Evolutionary conservation across 2,329 filamentous ascomycete genomes (phyloP).

Genomic region (Fusarium annulatum): DNA sequence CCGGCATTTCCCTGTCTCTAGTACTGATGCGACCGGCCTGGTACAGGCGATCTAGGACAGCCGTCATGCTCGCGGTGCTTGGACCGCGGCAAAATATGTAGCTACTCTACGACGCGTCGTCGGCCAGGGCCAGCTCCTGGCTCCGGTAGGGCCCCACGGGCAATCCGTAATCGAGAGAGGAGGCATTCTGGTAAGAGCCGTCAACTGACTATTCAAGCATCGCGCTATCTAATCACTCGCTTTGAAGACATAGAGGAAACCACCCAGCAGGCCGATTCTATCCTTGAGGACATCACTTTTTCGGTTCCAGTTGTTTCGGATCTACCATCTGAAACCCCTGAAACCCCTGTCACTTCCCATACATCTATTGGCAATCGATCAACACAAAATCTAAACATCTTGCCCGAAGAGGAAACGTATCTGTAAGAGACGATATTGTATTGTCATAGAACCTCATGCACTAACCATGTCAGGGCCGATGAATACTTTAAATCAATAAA

Average conservation of each 20-base stretch:
- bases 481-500: not conserved
- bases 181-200: not conserved
- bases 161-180: not conserved
- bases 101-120: not conserved
- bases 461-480: not conserved
- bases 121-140: not conserved
- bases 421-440: rapidly evolving
- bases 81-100: not conserved
- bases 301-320: not conserved
- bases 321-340: not conserved
- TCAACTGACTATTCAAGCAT: rapidly evolving
- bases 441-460: rapidly evolving
- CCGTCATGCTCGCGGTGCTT: not conserved
- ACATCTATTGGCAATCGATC: not conserved
- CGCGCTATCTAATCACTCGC: not conserved
- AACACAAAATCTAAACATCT: not conserved
- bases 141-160: not conserved
- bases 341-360: not conserved
- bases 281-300: no score
- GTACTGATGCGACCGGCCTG: not conserved
- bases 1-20: rapidly evolving
- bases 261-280: no score
- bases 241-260: rapidly evolving
- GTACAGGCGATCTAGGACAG: not conserved
- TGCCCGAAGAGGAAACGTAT: not conserved